Percentiles rank a stretch among this genome's conserved stretches.
These are phyloP conservation scores for Rhododendron ferrugineum DNA, from an alignment of 148 eudicot genomes.

Conservation along the genomic window DNA sequence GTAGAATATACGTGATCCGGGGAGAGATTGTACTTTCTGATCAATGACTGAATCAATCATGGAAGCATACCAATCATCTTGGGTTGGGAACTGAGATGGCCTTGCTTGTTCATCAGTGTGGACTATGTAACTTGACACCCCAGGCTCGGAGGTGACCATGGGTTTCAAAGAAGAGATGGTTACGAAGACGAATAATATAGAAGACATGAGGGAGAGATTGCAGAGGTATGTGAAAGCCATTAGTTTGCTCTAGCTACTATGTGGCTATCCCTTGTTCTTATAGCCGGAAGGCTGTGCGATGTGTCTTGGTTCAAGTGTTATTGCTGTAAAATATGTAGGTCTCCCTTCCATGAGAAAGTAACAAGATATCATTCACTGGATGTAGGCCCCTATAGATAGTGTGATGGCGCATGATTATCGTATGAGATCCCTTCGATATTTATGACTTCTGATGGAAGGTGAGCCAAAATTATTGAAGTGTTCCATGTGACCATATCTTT, in stretches of 20 bases:
- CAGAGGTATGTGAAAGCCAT: not conserved
- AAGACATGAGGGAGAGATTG: not conserved
- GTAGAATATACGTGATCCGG: not conserved
- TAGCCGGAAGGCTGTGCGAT: not conserved
- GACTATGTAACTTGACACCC: conserved; percentile 6
- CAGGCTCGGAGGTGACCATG: not conserved
- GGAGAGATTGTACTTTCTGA: not conserved
- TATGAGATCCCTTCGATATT: not conserved
- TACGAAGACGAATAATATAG: not conserved
- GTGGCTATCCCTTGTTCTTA: not conserved
- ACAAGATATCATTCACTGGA: not conserved
- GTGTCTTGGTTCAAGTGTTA: no score
- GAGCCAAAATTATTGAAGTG: not conserved
- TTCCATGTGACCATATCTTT: not conserved
- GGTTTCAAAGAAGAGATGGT: not conserved
- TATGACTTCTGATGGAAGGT: not conserved
- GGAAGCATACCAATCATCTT: conserved; percentile 8
- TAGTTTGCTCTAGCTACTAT: not conserved
- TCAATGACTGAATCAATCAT: not conserved
- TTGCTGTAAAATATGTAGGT: not conserved
- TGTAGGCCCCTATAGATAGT: not conserved
- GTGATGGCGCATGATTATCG: not conserved
- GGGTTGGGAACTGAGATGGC: conserved; percentile 1
- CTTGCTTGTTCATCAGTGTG: not conserved
- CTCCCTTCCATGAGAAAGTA: not conserved